Evolutionary conservation across 1,284 basidiomycete genomes (phyloP).

Genomic region (Irpex sp.): DNA sequence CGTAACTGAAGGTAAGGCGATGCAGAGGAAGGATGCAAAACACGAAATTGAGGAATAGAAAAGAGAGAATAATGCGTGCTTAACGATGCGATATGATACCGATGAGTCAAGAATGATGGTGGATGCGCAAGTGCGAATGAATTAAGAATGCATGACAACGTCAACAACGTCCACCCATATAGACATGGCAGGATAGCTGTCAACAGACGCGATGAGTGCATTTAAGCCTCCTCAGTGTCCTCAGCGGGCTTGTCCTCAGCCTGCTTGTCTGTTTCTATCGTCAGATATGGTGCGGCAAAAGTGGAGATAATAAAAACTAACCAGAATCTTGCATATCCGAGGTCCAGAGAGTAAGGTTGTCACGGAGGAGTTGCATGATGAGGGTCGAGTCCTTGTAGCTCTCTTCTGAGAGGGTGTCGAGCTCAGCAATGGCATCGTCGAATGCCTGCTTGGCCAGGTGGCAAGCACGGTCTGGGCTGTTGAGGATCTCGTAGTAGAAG

Average conservation of each 20-base stretch:
- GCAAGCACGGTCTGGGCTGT: conserved; percentile 98
- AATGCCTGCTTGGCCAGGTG: conserved; percentile 99
- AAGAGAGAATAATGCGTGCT: conserved; percentile 11
- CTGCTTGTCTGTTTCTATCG: conserved; percentile 48
- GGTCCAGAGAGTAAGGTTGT: conserved; percentile 98
- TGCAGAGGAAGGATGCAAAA: neutral
- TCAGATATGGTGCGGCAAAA: neutral
- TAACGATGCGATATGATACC: conserved; percentile 16
- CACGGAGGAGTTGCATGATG: conserved; percentile 99
- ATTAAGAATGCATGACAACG: conserved; percentile 17
- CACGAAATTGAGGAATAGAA: conserved; percentile 3
- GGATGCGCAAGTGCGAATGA: conserved; percentile 11
- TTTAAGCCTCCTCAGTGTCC: conserved; percentile 28
- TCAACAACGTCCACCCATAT: conserved; percentile 16
- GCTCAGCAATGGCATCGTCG: conserved; percentile 99
- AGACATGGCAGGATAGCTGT: conserved; percentile 3
- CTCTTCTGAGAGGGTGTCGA: conserved; percentile 99
- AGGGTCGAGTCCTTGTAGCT: conserved; percentile 99
- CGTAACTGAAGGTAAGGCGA: neutral
- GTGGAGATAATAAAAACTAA: conserved; percentile 32
- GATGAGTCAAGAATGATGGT: conserved; percentile 10
- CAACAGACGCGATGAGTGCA: conserved; percentile 9
- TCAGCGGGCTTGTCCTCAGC: conserved; percentile 66
- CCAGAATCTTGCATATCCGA: conserved; percentile 93
- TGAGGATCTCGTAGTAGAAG: conserved; percentile 99